Base-by-base conservation (phyloP, 2,329 filamentous ascomycete species). In the Fusarium keratoplasticum region DNA sequence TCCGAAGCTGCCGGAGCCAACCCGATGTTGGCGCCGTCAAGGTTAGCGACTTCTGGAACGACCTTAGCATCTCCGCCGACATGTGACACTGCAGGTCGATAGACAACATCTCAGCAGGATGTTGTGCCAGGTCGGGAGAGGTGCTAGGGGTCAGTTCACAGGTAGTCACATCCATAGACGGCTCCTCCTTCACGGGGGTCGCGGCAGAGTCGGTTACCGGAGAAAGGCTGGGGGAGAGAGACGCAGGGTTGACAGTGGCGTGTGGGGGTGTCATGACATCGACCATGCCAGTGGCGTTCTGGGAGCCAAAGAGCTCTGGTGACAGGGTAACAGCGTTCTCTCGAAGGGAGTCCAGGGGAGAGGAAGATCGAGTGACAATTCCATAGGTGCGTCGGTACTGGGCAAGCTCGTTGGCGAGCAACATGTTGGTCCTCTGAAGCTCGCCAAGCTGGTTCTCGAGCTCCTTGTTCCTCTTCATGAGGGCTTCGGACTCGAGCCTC, bases 71-170 rank as follows among this genome's bases (percentile, higher is more conserved):
- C 85, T 89, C 89, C 88, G 87, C 90, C 93, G 94, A 96, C 92
- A 91, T 95, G 96, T 92, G 96, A 98, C 96, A 99, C 96, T 93
- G 96, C 96, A 97, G 96, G 96, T 98, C 96, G 84, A 93, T 11
- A 50, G 44, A 98, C 96, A 98, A 98, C 96, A 98, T 93, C 95
- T 90, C 96, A 89, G 96, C 96, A 98, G 96, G 95, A 98, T 97
- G 95, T 98, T 98, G 96, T 98, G 95, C 96, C 96, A 91, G 87
- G 90, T 97, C 94, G 91, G 94, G 89, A 86, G 92, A 89, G 86
- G 84, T 80, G 77, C 80, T 78, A 73, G 74, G 54, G 61, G 76
- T 78, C 71, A 73, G 70, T 77, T 82, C 76, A 55, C 57, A 72
- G 66, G 70, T 36, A 65, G 73, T 70, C 33, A 69, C 68, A 27